A percentile compares a stretch with the other conserved stretches of the same genome.
phyloP scores from a whole-genome alignment of 2,329 filamentous ascomycete species.

The Arachnomyces sp. region DNA sequence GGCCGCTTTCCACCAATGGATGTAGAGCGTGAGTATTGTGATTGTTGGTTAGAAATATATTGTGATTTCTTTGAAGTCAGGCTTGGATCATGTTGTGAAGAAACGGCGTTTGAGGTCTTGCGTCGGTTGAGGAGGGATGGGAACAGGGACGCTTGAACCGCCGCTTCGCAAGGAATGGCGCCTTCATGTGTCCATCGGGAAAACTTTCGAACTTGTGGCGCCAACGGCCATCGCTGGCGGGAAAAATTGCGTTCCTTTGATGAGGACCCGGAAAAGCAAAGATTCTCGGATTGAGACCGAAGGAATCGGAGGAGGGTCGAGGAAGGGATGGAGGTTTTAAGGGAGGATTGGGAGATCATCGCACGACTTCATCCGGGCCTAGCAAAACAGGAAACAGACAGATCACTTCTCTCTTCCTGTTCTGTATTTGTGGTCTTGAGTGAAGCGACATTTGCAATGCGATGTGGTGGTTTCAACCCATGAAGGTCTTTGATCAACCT shows the following conservation, averaged over 20 bases:
- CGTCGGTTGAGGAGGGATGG: background rate
- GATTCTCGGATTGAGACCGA: conserved; percentile 58
- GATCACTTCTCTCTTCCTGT: no score
- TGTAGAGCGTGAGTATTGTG: conserved; percentile 18
- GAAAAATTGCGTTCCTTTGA: conserved; percentile 18
- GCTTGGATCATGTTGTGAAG: conserved; percentile 11
- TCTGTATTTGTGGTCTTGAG: no score
- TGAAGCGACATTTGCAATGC: no score
- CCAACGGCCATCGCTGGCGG: no score
- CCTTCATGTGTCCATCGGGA: conserved; percentile 2
- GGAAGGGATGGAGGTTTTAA: conserved; percentile 42
- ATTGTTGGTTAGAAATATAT: conserved; percentile 3
- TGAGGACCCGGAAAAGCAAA: conserved; percentile 42
- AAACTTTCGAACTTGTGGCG: conserved; percentile 12
- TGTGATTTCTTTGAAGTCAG: conserved; percentile 13
- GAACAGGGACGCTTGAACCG: background rate
- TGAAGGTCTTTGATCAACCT: no score
- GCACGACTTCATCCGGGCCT: conserved; percentile 15
- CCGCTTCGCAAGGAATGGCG: conserved; percentile 15
- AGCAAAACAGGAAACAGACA: no score
- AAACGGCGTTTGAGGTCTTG: conserved; percentile 17
- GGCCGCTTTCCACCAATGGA: conserved; percentile 25
- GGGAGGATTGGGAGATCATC: conserved; percentile 30
- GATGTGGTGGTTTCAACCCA: no score
- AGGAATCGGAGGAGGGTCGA: conserved; percentile 62